Percentiles rank a stretch among this genome's conserved stretches.
phyloP scores from a whole-genome alignment of 1,284 basidiomycete species.

The Ceratobasidium sp. region DNA sequence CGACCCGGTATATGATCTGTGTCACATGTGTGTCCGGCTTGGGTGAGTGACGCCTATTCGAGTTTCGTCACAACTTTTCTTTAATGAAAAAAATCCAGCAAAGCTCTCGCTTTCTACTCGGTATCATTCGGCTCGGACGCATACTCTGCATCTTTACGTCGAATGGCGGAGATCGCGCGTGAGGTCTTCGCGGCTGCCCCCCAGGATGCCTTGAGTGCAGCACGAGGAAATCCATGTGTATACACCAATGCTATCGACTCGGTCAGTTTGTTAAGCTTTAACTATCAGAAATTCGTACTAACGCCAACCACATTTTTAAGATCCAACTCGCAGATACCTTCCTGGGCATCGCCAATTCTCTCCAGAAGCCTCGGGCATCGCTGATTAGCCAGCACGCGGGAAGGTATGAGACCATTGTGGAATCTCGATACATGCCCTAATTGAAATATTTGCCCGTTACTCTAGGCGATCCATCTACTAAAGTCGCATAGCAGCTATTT shows the following conservation, averaged over 20 bases:
- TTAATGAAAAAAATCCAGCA: slow-evolving; percentile 48
- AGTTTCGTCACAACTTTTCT: not conserved
- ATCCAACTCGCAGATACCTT: slow-evolving; percentile 65
- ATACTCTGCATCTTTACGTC: slow-evolving; percentile 49
- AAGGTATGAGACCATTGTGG: no score
- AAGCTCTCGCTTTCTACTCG: slow-evolving; percentile 63
- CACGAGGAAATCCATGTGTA: slow-evolving; percentile 53
- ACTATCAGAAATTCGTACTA: not conserved
- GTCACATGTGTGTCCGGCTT: slow-evolving; percentile 54
- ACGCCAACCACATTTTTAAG: no score
- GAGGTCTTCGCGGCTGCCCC: slow-evolving; percentile 59
- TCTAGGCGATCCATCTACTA: not conserved
- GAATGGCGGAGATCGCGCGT: slow-evolving; percentile 61
- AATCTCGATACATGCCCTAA: no score
- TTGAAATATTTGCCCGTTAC: no score
- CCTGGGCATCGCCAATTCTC: slow-evolving; percentile 64
- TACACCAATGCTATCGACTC: slow-evolving; percentile 62
- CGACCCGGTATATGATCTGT: slow-evolving; percentile 54
- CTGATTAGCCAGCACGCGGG: slow-evolving; percentile 46
- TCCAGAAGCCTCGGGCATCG: slow-evolving; percentile 62
- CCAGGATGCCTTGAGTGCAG: slow-evolving; percentile 52
- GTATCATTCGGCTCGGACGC: slow-evolving; percentile 61
- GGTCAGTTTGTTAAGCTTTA: slow-evolving; percentile 43
- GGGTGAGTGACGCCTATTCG: slow-evolving; percentile 57
- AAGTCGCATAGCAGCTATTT: no score